Base-by-base conservation (phyloP, 805 yeast species). In the Schizosaccharomyces pombe region DNA sequence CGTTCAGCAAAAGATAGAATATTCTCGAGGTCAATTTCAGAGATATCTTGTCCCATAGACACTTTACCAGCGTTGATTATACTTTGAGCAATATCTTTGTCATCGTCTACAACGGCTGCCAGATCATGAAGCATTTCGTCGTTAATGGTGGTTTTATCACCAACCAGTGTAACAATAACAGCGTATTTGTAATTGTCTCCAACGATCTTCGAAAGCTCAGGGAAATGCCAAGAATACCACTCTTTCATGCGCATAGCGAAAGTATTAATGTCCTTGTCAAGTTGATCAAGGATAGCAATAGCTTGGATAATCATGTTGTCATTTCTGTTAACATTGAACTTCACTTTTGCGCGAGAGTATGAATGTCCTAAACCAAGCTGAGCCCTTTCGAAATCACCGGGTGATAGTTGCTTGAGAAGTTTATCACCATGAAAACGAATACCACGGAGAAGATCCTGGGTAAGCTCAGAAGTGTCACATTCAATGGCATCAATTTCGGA, bases 221-320 rank as follows among this genome's bases (percentile, higher is more conserved):
- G 96, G 80, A 91, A 86, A 68, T 86, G 96, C 96, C 96, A 86
- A 63, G 95, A 94, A 72, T 86, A 86, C 96, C 96, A 86, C 72
- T 86, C 96, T 73, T 86, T 85, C 61, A 83, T 91, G 71, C 96
- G 80, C 96, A 86, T 86, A 57, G 95, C 81, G 68, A 84, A 91
- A 57, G 95, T 87, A 75, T 91, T 91, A 70, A 91, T 82, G 68
- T 91, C 98, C 73, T 93, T 93, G 72, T 91, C 98, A 64, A 91
- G 79, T 72, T 91, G 95, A 67, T 93, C 98, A 64, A 91, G 77
- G 62, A 89, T 75, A 53, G 98, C 96, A 73, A 91, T 91, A 54
- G 98, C 95, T 75, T 91, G 98, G 67, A 91, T 91, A 67, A 91
- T 91, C 71, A 91, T 98, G 76, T 91, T 91, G 71, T 91, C 98